phyloP scores from a whole-genome alignment of 2,329 filamentous ascomycete genomes.

The Aspergillus caelatus region DNA sequence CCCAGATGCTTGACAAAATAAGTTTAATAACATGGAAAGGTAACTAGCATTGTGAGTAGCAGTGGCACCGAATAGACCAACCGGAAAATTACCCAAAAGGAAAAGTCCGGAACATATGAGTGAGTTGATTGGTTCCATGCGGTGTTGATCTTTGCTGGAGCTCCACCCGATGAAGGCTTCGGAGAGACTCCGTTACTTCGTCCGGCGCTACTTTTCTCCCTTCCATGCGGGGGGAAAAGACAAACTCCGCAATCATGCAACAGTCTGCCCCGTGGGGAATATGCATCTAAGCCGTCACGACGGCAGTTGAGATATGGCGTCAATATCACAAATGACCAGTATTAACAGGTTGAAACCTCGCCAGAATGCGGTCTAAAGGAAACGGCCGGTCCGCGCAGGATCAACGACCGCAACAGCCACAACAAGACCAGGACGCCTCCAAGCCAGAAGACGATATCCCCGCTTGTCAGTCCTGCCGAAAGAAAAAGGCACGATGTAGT shows the following conservation, averaged over 20 bases:
- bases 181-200: not conserved
- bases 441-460: constrained; percentile 14
- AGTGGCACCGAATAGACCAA: not conserved
- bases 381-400: not conserved
- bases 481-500: constrained; percentile 51
- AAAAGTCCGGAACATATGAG: too few species aligned
- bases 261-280: not conserved
- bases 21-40: not conserved
- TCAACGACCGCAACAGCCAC: not conserved
- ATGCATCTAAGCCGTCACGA: not conserved
- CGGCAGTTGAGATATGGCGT: not conserved
- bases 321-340: not conserved
- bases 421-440: not conserved
- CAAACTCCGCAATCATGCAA: not conserved
- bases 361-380: not conserved
- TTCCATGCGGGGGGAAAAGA: not conserved
- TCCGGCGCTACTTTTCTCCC: not conserved
- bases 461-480: constrained; percentile 48
- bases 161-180: not conserved
- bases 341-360: not conserved
- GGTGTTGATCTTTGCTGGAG: not conserved
- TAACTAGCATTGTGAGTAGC: not conserved
- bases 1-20: not conserved
- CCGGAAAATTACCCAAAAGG: not conserved
- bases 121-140: not conserved